Base-by-base conservation (phyloP, 805 yeast species). In the Starmerella tilneyi region DNA sequence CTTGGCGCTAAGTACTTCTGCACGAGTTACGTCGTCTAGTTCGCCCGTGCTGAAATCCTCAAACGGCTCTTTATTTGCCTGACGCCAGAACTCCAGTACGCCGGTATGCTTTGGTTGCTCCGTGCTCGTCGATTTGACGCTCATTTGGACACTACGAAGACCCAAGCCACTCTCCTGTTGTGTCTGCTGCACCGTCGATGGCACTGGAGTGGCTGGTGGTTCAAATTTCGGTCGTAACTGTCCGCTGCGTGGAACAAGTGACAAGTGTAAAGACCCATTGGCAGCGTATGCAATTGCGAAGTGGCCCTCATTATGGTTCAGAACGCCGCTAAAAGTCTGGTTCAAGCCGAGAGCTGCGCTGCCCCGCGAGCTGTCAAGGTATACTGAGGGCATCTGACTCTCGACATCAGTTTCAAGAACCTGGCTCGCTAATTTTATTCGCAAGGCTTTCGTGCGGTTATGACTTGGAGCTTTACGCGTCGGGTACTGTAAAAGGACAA, bases 161-260 rank as follows among this genome's bases (percentile, higher is more conserved):
- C 70, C 64, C 27, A 64, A 63, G 7, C 59, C 52, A 32, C 12
- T 41, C 24, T 42, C 32, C 26, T 40, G 46, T 40, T 15, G 30
- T 34, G 31, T 29, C 27, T 16, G 34, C 35, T 37, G 46, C 44
- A 43, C 28, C 22, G 47, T 29, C 11, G 44, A 30, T 3, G 45
- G 46, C 15, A 44, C 29, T 19, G 65, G 63, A 48, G 68, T 66
- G n/a, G 67, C 54, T 59, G 88, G 84, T 52, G 28, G 39, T 12
- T 72, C 74, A 64, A 92, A 84, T 55, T 74, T 73, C 2, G 96
- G 92, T 53, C 95, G 72, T 49, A 92, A 61, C 61, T 89, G 96
- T 0, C 81, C 75, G 0, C 82, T 75, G 17, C 76, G 70, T 28
- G 75, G 73, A 1, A 88, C 68, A 1, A 89, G 83, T 1, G 75